Evolutionary conservation across 2,329 filamentous ascomycete species (phyloP), one percentile per base, ranked within the genome.

Genomic region (Sarocladiaceae sp.): DNA sequence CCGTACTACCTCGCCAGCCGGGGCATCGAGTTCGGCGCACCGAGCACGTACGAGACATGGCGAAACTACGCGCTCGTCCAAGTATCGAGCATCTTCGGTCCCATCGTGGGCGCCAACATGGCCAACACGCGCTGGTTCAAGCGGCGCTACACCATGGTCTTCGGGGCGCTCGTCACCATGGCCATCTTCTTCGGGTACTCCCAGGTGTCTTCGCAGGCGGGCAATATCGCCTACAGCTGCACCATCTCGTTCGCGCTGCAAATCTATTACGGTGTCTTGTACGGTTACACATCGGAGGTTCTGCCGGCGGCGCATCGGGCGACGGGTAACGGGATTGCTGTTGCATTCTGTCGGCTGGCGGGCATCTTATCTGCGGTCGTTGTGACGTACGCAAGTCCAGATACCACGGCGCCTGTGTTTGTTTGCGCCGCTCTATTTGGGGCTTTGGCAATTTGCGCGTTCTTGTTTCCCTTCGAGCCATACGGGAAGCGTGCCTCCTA

Each of bases 31-130:
- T 50, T 83, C 33, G 80, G 79, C 2, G 78, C 78, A 0, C 56
- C 83, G 3, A 53, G 78, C 34, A 82, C 77, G 16, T 45, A 48
- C 35, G 47, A 44, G 15, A 74, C 70, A 3, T 85, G 81, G 80
- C 72, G 82, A 41, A 83, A 86, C 59, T 85, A 85, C 58, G 74
- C 80, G 3, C 69, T 85, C 27, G 73, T 75, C 39, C 83, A 82
- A 51, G 63, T 82, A n/a, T 75, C 70, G 37, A 69, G 74, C 18
- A 81, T 86, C 43, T 76, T 76, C 43, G 80, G 80, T 0, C 82
- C 83, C 0, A 66, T 85, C 2, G 59, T 85, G 0, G 82, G 82
- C 0, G 80, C 75, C 0, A 74, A 66, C 53, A 73, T 85, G 68
- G 80, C 76, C 55, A 57, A 74, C 35, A n/a, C n/a, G n/a, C n/a